Base-by-base conservation (phyloP, 345 rosid species). In the Populus pruinosa region DNA sequence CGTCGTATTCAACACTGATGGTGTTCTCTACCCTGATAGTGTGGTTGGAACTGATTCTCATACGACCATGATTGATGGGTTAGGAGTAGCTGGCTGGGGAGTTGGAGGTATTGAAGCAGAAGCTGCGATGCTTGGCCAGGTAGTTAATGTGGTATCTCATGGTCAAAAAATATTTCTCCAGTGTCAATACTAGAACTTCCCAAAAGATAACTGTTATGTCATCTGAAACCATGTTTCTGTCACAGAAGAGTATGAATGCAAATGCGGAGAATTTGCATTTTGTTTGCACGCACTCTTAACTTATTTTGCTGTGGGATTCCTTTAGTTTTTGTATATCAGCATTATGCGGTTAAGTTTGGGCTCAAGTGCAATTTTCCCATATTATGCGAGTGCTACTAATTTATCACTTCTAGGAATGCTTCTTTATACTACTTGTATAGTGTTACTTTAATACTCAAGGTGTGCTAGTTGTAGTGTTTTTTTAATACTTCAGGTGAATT, bases 61-160 rank as follows among this genome's bases (percentile, higher is more conserved):
- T 31, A 82, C 84, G 8, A 82, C 84, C 16, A 82, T 82, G 84
- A 82, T 82, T 74, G 81, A 82, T 74, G 84, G 84, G 69, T 8
- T 79, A 31, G 98, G 98, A 77, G 93, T 94, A 78, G 92, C 96
- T 79, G 96, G 97, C 59, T 94, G 97, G 98, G 98, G 94, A 78
- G 97, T 88, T 83, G 98, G 97, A 76, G 98, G 96, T 74, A 92
- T 94, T 77, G 97, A 92, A 85, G 94, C 94, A 69, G 96, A 91
- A 81, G 97, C 98, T 20, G 81, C 92, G 69, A 94, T 92, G 96
- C 92, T 94, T 74, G 97, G 96, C 8, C 84, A 82, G 84, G 84
- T 82, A 77, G 69, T 38, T 31, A 21, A 17, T 43, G 23, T 53
- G 62, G 9, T 33, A 61, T 61, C 31, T 61, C 25, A 61, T 61